phyloP scores from a whole-genome alignment of 1,284 basidiomycete species.

The Leucocoprinus gongylophorus region DNA sequence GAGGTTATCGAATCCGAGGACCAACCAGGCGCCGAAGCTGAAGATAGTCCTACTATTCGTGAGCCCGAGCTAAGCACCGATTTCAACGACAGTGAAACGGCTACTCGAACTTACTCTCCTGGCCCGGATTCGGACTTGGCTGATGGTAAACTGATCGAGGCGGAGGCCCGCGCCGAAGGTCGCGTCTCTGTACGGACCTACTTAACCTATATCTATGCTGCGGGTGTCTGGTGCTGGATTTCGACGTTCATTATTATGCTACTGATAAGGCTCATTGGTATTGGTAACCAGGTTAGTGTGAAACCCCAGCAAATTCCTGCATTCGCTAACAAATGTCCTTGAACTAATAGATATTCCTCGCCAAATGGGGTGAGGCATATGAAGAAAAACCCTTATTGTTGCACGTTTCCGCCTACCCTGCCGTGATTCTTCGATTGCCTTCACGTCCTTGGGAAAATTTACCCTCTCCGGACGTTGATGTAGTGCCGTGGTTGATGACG shows the following conservation, averaged over 20 bases:
- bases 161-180: conserved; percentile 59
- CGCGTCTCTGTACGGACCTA: conserved; percentile 54
- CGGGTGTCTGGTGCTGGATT: conserved; percentile 51
- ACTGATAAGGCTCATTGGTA: conserved; percentile 48
- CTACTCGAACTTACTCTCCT: conserved; percentile 1
- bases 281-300: conserved; percentile 46
- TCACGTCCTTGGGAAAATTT: conserved; percentile 39
- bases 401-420: conserved; percentile 21
- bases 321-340: background rate
- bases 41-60: conserved; percentile 9
- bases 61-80: conserved; percentile 14
- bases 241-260: conserved; percentile 48
- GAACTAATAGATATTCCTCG: conserved; percentile 46
- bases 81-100: conserved; percentile 5
- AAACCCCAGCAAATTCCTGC: background rate
- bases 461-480: conserved; percentile 50
- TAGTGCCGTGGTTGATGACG: conserved; percentile 59
- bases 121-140: conserved; percentile 12
- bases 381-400: conserved; percentile 21
- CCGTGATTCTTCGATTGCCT: conserved; percentile 16
- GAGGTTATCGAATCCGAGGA: conserved; percentile 46
- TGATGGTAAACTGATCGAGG: conserved; percentile 53
- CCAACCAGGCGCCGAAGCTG: conserved; percentile 16
- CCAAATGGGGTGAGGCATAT: conserved; percentile 62
- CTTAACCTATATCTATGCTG: conserved; percentile 53